Evolutionary conservation across 176 grass and related monocot genomes (phyloP), one percentile per base, ranked within the genome.

Genomic region (Aegilops tauschii): DNA sequence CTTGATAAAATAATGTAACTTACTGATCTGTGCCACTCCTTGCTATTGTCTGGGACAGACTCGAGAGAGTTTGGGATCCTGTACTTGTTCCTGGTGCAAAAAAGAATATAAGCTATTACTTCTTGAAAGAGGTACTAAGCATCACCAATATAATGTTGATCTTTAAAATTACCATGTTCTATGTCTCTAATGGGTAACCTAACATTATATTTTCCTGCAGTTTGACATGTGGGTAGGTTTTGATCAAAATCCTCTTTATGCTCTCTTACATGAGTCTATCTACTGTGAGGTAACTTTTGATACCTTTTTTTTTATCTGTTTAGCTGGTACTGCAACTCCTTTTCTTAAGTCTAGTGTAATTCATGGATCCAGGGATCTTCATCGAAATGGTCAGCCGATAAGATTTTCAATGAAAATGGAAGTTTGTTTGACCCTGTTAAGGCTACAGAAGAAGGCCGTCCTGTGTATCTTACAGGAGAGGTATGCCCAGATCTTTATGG

Each of bases 11-110:
- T 13, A 77, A 81, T 30, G 25, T 18, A 21, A 25, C 12, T 23
- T 54, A 81, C 61, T 81, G 69, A 76, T 77, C 37, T 76, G 12
- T 40, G 47, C 10, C 17, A 44, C 84, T 77, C 20, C 21, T 76
- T 75, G 3, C 62, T 65, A 20, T 77, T 91, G 66, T 86, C 34
- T 63, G 59, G 78, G 23, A 82, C 82, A 98, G 96, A 85, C 73
- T 98, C n/a, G 96, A 98, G 75, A 93, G 93, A 69, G 92, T 94
- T 37, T 98, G 96, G 96, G 96, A 98, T 92, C 96, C 93, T 90
- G 75, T 91, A 92, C 76, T 98, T 73, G 92, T 93, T 61, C 86
- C 93, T 62, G 93, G 90, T 3, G 84, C 92, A 63, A 89, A 91
- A 67, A 95, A 85, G 90, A 86, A 35, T 34, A 95, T 98, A 80